phyloP scores from a whole-genome alignment of 495 filamentous ascomycete species.

The Penicillium paradoxum region DNA sequence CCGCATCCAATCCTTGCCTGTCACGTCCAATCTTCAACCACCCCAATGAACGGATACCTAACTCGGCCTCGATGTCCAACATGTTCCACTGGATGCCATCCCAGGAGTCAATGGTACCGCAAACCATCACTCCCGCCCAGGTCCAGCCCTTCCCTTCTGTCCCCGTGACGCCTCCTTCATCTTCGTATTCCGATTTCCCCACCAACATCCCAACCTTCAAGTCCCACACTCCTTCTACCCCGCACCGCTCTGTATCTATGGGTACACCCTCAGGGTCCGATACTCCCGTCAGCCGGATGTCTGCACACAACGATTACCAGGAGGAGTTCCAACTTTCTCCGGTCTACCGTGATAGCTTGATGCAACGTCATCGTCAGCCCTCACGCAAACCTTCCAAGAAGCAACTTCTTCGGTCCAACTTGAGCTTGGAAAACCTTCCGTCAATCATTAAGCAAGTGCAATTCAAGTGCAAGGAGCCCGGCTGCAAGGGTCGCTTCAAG shows the following conservation, averaged over 20 bases:
- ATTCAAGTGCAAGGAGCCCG: constrained; percentile 45
- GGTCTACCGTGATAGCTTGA: constrained; percentile 31
- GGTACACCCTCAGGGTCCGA: constrained; percentile 36
- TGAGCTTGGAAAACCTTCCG: constrained; percentile 40
- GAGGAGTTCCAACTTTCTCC: constrained; percentile 40
- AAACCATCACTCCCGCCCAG: constrained; percentile 40
- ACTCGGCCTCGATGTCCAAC: constrained; percentile 42
- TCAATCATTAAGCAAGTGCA: constrained; percentile 42
- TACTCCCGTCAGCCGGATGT: constrained; percentile 38
- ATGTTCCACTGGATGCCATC: constrained; percentile 41
- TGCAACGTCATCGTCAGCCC: constrained; percentile 30
- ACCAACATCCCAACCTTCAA: constrained; percentile 35
- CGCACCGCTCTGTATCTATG: constrained; percentile 38
- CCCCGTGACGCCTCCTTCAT: constrained; percentile 40
- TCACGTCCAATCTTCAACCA: constrained; percentile 44
- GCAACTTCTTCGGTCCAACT: constrained; percentile 35
- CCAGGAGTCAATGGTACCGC: constrained; percentile 33
- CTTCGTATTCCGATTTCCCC: constrained; percentile 40
- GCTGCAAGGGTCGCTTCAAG: constrained; percentile 51
- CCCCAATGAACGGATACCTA: constrained; percentile 31
- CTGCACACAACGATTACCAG: constrained; percentile 33
- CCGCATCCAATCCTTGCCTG: constrained; percentile 39
- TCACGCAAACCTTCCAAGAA: constrained; percentile 37
- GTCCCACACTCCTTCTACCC: constrained; percentile 39
- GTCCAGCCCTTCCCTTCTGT: constrained; percentile 20